Conservation (phyloP, 495 filamentous ascomycete species). For the Annulohypoxylon maeteangense region DNA sequence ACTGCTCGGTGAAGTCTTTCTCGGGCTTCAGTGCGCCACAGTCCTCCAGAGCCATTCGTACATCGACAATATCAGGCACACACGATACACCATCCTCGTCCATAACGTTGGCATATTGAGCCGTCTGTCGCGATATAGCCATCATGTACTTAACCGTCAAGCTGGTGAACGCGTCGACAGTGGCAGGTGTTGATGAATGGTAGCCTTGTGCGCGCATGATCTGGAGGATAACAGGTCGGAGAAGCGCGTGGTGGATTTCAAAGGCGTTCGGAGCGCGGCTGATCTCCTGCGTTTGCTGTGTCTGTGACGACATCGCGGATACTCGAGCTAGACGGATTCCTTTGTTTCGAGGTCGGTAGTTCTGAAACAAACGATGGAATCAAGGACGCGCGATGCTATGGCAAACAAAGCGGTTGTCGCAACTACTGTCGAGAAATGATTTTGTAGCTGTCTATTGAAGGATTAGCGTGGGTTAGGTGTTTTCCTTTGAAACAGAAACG, state of each 20-base stretch:
- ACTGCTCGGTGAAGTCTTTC: constrained; percentile 38
- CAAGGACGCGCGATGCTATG: neutral
- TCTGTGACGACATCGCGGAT: constrained; percentile 8
- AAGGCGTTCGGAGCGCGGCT: constrained; percentile 8
- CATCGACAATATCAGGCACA: constrained; percentile 71
- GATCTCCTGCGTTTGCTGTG: neutral
- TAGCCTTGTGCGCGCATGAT: constrained; percentile 90
- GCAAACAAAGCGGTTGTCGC: neutral
- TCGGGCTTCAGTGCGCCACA: constrained; percentile 73
- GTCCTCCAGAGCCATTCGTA: constrained; percentile 83
- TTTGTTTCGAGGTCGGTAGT: neutral
- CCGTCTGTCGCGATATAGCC: constrained; percentile 71
- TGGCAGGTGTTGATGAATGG: constrained; percentile 75
- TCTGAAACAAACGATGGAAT: neutral
- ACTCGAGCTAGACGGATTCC: neutral
- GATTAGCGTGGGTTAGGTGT: neutral
- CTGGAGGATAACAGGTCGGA: constrained; percentile 83
- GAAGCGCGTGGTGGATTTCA: constrained; percentile 66
- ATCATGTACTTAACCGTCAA: constrained; percentile 78
- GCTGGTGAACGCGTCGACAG: constrained; percentile 81
- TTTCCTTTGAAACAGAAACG: neutral
- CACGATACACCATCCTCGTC: constrained; percentile 45
- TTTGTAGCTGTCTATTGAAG: neutral
- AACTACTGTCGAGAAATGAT: neutral
- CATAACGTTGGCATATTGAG: constrained; percentile 65